Percentiles rank a stretch among this genome's conserved stretches.
phyloP scores from a whole-genome alignment of 1,284 basidiomycete genomes.

The Agaricales sp. region DNA sequence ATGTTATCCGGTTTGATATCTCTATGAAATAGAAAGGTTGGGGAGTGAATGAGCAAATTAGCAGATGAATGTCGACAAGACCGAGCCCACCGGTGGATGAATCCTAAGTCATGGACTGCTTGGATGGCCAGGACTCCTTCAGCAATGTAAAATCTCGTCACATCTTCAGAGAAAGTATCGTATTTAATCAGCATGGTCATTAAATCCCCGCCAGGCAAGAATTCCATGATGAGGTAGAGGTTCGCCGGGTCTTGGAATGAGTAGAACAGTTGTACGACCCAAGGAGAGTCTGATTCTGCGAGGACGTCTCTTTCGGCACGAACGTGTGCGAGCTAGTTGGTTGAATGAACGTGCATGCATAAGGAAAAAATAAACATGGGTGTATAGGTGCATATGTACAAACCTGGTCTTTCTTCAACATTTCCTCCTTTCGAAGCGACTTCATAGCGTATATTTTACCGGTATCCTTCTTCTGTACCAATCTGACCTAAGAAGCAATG shows the following conservation, averaged over 20 bases:
- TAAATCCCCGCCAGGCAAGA: slow-evolving; percentile 94
- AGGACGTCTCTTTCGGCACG: slow-evolving; percentile 80
- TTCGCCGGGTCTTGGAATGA: slow-evolving; percentile 96
- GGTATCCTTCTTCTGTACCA: slow-evolving; percentile 95
- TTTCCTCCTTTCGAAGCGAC: slow-evolving; percentile 94
- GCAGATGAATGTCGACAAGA: slow-evolving; percentile 1
- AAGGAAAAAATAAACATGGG: slow-evolving; percentile 1
- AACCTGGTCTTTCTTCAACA: slow-evolving; percentile 97
- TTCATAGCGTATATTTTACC: slow-evolving; percentile 99
- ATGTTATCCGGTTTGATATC: slow-evolving; percentile 94
- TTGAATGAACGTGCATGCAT: slow-evolving; percentile 37
- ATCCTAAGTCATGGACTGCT: slow-evolving; percentile 86
- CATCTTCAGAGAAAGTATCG: slow-evolving; percentile 98
- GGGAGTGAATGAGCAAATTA: slow-evolving; percentile 6
- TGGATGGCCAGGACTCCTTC: slow-evolving; percentile 89
- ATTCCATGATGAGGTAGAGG: slow-evolving; percentile 98
- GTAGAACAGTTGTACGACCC: slow-evolving; percentile 98
- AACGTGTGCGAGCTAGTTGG: slow-evolving; percentile 83
- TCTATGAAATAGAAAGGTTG: slow-evolving; percentile 33
- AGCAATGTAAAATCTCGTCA: slow-evolving; percentile 96
- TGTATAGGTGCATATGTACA: no score
- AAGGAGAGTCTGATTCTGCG: slow-evolving; percentile 93
- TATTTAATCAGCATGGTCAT: slow-evolving; percentile 99
- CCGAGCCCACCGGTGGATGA: slow-evolving; percentile 70
- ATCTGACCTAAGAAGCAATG: slow-evolving; percentile 58